Conservation (phyloP, 208 protist species). For the Leishmania tropica region DNA sequence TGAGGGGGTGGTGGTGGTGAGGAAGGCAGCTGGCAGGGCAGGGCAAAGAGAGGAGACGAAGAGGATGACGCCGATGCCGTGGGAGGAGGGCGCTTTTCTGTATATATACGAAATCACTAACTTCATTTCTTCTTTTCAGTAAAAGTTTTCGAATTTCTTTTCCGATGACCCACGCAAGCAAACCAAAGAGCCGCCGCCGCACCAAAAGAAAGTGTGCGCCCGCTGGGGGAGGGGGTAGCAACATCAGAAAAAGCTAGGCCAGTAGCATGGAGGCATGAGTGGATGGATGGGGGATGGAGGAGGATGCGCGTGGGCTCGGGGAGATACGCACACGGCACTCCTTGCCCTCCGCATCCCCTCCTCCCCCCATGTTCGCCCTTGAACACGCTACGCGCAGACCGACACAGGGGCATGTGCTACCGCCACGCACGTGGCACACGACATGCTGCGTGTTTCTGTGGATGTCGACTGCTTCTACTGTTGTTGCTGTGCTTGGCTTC, state of each 20-base stretch:
- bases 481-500: not conserved
- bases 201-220: not conserved
- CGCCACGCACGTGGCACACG: not conserved
- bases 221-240: not conserved
- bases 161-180: too few relatives aligned
- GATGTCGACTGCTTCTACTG: not conserved
- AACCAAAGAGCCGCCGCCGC: not conserved
- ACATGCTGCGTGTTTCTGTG: not conserved
- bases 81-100: not conserved
- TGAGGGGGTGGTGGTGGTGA: not conserved
- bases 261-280: not conserved
- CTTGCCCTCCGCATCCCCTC: not conserved
- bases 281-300: not conserved
- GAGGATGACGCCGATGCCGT: not conserved
- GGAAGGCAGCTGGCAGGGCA: not conserved
- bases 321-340: not conserved
- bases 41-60: not conserved
- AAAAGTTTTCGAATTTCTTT: not conserved
- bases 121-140: conserved; percentile 1
- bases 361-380: not conserved
- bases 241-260: not conserved
- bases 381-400: not conserved
- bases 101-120: conserved; percentile 1
- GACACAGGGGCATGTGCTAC: not conserved
- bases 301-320: not conserved